Base-by-base conservation (phyloP, 176 grass and related monocot species). In the Chrysopogon serrulatus region DNA sequence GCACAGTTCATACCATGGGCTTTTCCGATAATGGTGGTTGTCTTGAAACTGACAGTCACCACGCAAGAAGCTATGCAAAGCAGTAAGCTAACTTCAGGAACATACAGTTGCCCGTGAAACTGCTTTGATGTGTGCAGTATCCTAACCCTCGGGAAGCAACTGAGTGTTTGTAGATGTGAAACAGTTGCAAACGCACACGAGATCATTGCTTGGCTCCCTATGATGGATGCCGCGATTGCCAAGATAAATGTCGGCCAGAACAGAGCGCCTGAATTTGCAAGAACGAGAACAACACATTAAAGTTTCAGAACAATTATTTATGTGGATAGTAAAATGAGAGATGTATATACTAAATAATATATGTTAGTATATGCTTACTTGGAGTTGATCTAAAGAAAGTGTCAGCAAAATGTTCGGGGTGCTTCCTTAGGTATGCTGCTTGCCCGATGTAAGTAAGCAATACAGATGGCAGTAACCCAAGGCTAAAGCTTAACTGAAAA, bases 151-250 rank as follows among this genome's bases (percentile, higher is more conserved):
- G 91, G 91, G 33, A 92, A 92, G 81, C 87, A 90, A 21, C 80
- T 78, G 1, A 90, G 91, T 28, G 76, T 64, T 60, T 84, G 91
- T 0, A 82, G 49, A 33, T 90, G 87, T 12, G 65, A 80, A 48
- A 90, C 68, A 21, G 86, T 93, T 30, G 91, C 75, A 17, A 90
- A 93, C 2, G 91, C 37, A 15, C 85, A 83, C 0, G 88, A 90
- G 3, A 90, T 90, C 85, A 93, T 88, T 48, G 85, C 85, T 54
- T 93, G 85, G 72, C 91, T 90, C 18, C 81, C 88, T 10, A 93
- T 82, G 8, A 90, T 71, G 3, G 91, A 79, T 15, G 88, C 82
- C 5, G 57, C 68, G 4, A 93, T 74, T 6, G 88, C 85, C 35
- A 93, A 51, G 23, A 85, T 56, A 45, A 90, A 90, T 16, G 72